Conservation (phyloP, 116 monocot species). For the Zostera marina region DNA sequence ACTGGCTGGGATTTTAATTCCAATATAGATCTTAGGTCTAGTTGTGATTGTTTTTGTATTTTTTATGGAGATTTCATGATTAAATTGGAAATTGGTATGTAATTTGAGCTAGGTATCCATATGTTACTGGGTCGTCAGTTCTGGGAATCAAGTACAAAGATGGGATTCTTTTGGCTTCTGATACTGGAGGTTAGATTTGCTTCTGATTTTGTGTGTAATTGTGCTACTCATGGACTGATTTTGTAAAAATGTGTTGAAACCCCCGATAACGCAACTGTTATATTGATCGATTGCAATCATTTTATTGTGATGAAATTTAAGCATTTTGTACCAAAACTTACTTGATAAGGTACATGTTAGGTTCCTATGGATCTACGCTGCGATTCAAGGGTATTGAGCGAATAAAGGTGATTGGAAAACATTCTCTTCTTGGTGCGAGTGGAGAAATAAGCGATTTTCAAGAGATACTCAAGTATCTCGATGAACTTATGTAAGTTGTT, state of each 20-base stretch:
- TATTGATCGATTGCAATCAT: no score
- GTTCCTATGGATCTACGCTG: constrained; percentile 92
- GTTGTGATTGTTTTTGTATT: no score
- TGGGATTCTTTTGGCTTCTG: constrained; percentile 79
- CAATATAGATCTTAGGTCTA: no score
- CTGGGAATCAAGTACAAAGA: constrained; percentile 91
- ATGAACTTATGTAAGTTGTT: constrained; percentile 77
- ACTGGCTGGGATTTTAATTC: no score
- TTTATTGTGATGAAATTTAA: no score
- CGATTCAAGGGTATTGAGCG: constrained; percentile 87
- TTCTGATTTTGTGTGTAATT: neutral
- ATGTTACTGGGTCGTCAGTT: constrained; percentile 87
- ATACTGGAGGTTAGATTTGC: constrained; percentile 31
- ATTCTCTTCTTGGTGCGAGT: constrained; percentile 88
- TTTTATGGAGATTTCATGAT: no score
- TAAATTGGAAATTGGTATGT: neutral
- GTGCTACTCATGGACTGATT: no score
- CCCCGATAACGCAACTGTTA: no score
- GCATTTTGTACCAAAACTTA: no score
- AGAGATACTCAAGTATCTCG: constrained; percentile 79
- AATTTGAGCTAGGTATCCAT: constrained; percentile 22
- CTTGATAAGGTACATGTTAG: constrained; percentile 15
- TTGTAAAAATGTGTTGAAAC: no score
- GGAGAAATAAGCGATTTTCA: constrained; percentile 97
- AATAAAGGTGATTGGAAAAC: constrained; percentile 76